These are phyloP conservation scores for Collybia nuda DNA, from an alignment of 768 basidiomycete genomes.

Conservation along the genomic window DNA sequence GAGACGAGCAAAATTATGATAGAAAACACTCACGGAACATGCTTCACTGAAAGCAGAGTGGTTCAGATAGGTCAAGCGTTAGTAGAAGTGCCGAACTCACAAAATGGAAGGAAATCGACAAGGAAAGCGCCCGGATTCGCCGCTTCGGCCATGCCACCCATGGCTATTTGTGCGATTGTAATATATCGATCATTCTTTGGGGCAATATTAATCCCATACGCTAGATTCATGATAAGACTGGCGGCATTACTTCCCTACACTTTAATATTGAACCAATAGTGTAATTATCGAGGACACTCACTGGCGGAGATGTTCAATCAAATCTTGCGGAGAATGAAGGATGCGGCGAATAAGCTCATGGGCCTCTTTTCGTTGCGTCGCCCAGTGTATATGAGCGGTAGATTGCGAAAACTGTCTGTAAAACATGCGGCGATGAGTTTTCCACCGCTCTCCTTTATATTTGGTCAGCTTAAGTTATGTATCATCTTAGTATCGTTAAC, in stretches of 20 bases:
- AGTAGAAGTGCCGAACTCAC: conserved; percentile 15
- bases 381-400: conserved; percentile 38
- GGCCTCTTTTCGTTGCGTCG: conserved; percentile 43
- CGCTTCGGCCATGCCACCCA: conserved; percentile 50
- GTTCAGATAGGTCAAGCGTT: neutral
- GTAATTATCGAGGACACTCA: conserved; percentile 20
- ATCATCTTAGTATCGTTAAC: conserved; percentile 3
- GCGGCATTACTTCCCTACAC: conserved; percentile 39
- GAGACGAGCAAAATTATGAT: neutral
- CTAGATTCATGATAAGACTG: conserved; percentile 52
- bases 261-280: neutral
- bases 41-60: conserved; percentile 36
- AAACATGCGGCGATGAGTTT: conserved; percentile 51
- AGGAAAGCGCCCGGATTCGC: conserved; percentile 53
- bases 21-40: conserved; percentile 38
- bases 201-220: conserved; percentile 48
- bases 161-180: conserved; percentile 49
- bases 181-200: conserved; percentile 45
- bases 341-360: conserved; percentile 44
- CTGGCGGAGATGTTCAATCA: conserved; percentile 52
- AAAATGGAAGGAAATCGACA: conserved; percentile 47
- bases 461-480: neutral
- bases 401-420: conserved; percentile 50
- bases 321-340: conserved; percentile 38
- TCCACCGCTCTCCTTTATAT: conserved; percentile 47